These are phyloP conservation scores for Ormosia emarginata DNA, from an alignment of 306 rosid genomes.

Conservation along the genomic window DNA sequence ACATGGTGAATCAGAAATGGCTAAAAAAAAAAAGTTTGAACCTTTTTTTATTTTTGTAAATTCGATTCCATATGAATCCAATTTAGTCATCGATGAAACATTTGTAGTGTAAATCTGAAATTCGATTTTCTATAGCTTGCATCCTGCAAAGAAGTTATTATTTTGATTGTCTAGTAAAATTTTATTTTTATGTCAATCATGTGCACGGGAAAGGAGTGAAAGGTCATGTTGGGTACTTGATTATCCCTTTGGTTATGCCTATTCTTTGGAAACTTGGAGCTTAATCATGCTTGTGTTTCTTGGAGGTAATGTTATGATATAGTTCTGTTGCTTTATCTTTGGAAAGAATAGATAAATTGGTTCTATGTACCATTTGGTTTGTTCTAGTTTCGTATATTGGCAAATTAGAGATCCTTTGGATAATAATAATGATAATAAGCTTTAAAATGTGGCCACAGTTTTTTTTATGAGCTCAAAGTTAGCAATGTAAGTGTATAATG, in stretches of 20 bases:
- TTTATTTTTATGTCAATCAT: not conserved
- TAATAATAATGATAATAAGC: not conserved
- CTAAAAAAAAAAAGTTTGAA: not conserved
- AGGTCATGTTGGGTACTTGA: not conserved
- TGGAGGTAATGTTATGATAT: not conserved
- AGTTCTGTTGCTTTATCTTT: not conserved
- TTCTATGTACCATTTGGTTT: not conserved
- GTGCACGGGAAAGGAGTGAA: not conserved
- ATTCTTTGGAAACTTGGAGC: not conserved
- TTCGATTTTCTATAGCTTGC: not conserved
- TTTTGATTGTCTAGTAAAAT: not conserved
- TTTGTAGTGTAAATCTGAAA: not conserved
- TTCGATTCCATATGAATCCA: constrained; percentile 2
- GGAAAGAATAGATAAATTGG: not conserved
- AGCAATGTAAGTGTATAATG: not conserved
- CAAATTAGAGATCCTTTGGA: constrained; percentile 1
- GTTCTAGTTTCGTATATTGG: not conserved
- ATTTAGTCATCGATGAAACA: not conserved
- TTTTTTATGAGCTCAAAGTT: not conserved
- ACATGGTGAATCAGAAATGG: not conserved
- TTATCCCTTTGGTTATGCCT: not conserved
- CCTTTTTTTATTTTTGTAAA: not conserved
- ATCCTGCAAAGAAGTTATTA: not conserved
- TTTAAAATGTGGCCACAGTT: not conserved
- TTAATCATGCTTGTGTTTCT: not conserved